Conservation (phyloP, 257 asterid genomes). For the Galeopsis tetrahit region DNA sequence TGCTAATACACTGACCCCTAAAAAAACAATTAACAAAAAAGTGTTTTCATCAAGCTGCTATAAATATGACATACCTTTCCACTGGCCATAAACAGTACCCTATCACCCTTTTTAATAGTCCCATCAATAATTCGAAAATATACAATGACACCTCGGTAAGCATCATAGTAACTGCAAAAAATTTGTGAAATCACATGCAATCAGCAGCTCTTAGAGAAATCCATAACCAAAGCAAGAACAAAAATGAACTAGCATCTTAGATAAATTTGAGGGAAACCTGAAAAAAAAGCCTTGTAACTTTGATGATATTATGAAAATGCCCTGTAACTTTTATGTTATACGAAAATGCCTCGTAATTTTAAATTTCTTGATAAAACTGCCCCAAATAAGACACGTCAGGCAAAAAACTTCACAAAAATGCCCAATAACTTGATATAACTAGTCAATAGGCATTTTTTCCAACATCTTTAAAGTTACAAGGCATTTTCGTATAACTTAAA, state of each 20-base stretch:
- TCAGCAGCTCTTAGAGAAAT: slow-evolving; percentile 36
- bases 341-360: too few relatives aligned
- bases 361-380: too few relatives aligned
- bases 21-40: slow-evolving; percentile 22
- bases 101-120: slow-evolving; percentile 79
- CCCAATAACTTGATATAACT: too few relatives aligned
- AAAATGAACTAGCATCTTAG: neutral
- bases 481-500: too few relatives aligned
- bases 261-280: neutral
- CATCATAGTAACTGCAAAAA: slow-evolving; percentile 84
- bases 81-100: slow-evolving; percentile 94
- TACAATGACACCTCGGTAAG: slow-evolving; percentile 95
- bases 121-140: slow-evolving; percentile 96
- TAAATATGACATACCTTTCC: slow-evolving; percentile 63
- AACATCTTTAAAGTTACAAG: too few relatives aligned
- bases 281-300: too few relatives aligned
- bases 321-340: too few relatives aligned
- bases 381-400: too few relatives aligned
- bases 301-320: too few relatives aligned
- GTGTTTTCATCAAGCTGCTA: slow-evolving; percentile 25
- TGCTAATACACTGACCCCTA: slow-evolving; percentile 2
- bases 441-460: too few relatives aligned
- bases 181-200: slow-evolving; percentile 23
- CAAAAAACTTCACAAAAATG: too few relatives aligned
- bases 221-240: slow-evolving; percentile 16